These are phyloP conservation scores for Daldinia sp. DNA, from an alignment of 2,329 filamentous ascomycete species.

Conservation along the genomic window DNA sequence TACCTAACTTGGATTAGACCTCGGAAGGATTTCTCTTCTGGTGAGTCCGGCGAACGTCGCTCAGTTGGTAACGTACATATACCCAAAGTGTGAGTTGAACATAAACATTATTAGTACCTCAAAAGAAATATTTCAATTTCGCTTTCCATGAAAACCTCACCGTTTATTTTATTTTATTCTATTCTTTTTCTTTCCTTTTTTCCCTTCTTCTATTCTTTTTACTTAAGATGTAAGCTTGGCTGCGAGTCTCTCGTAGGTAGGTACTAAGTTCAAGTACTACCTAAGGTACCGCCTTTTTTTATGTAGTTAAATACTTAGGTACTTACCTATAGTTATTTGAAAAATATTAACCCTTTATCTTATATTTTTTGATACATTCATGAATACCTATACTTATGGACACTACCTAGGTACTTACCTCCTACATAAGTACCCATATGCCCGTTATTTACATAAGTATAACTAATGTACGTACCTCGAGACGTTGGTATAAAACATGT, in stretches of 20 bases:
- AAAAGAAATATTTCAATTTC: not conserved
- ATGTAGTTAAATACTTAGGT: too few species aligned
- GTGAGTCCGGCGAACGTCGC: not conserved
- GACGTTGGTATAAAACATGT: too few species aligned
- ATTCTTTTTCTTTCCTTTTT: not conserved
- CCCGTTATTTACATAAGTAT: too few species aligned
- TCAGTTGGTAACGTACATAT: not conserved
- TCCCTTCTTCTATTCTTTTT: not conserved
- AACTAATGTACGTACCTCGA: not conserved
- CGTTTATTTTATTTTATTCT: not conserved
- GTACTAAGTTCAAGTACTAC: too few species aligned
- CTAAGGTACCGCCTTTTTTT: too few species aligned
- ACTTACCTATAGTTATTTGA: too few species aligned
- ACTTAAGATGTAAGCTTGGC: not conserved
- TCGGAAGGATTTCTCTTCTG: constrained; percentile 9
- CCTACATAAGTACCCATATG: too few species aligned
- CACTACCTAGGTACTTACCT: not conserved
- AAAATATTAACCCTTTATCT: not conserved
- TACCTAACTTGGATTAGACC: constrained; percentile 3
- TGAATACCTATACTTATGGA: not conserved
- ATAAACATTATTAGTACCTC: not conserved
- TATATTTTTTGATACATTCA: not conserved
- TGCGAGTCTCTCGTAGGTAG: not conserved
- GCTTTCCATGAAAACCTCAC: not conserved
- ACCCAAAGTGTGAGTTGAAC: too few species aligned